Evolutionary conservation across 441 rosid genomes (phyloP).

Genomic region (Erysimum pusillum): DNA sequence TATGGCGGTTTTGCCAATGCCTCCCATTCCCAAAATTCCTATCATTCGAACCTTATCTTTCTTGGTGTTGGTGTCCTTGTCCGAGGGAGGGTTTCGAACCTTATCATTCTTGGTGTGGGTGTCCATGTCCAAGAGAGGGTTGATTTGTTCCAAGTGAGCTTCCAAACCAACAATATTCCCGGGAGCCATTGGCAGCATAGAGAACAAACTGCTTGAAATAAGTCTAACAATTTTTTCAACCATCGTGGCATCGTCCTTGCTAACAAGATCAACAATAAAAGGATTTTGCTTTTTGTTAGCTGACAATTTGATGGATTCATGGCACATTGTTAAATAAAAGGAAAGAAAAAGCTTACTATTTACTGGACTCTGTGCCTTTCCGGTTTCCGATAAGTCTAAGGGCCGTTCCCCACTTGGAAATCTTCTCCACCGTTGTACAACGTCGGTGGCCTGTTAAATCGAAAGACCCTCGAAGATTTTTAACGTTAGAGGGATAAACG

Average conservation of each 20-base stretch:
- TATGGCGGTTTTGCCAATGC: slow-evolving; percentile 44
- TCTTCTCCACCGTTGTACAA: not conserved
- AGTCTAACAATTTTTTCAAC: not conserved
- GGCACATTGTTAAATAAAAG: not conserved
- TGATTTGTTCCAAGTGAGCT: slow-evolving; percentile 19
- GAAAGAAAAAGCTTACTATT: not conserved
- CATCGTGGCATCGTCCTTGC: slow-evolving; percentile 3
- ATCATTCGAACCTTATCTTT: slow-evolving; percentile 31
- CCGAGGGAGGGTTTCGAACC: not conserved
- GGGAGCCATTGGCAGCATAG: not conserved
- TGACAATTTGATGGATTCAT: not conserved
- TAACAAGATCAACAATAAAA: not conserved
- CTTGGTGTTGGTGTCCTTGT: not conserved
- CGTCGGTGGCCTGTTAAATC: not conserved
- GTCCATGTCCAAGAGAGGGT: slow-evolving; percentile 5
- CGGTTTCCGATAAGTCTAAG: not conserved
- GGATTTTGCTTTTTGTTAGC: not conserved
- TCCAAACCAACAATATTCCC: slow-evolving; percentile 30
- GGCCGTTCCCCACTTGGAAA: not conserved
- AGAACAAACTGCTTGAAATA: not conserved
- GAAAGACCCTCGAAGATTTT: not conserved
- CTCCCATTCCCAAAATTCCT: slow-evolving; percentile 55
- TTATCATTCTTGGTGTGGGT: not conserved
- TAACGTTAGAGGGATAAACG: slow-evolving; percentile 14
- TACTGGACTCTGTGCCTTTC: not conserved